A percentile compares a stretch with the other conserved stretches of the same genome.
These are phyloP conservation scores for Coprinopsis strossmayeri DNA, from an alignment of 768 basidiomycete genomes.

Conservation along the genomic window DNA sequence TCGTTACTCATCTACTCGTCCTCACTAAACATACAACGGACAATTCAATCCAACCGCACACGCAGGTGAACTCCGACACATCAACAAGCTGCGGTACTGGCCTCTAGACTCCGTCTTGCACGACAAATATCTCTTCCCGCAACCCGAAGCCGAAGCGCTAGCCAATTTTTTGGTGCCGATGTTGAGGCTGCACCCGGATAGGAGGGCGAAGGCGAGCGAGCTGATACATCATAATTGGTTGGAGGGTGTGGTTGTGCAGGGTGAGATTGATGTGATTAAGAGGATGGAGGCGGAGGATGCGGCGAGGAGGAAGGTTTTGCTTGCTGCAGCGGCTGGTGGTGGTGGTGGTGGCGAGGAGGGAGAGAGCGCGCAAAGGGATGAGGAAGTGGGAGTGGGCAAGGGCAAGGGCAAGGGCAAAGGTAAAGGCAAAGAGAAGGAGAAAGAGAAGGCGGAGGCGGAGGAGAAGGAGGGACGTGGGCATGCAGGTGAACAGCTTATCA, in stretches of 20 bases:
- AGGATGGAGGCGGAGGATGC: conserved; percentile 51
- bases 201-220: conserved; percentile 83
- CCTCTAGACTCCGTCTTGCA: conserved; percentile 74
- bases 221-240: conserved; percentile 85
- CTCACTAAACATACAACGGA: background rate
- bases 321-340: too few species aligned
- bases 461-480: background rate
- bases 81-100: conserved; percentile 92
- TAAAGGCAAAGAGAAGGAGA: too few species aligned
- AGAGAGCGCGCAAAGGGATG: conserved; percentile 26
- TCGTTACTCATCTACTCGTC: background rate
- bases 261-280: conserved; percentile 79
- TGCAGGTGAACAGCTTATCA: background rate
- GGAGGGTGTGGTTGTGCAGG: conserved; percentile 78
- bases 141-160: conserved; percentile 74
- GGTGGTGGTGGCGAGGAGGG: conserved; percentile 35
- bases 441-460: background rate
- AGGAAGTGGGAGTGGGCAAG: background rate
- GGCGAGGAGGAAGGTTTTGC: background rate
- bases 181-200: conserved; percentile 84
- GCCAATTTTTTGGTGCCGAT: conserved; percentile 82
- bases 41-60: background rate
- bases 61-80: conserved; percentile 80
- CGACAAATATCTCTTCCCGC: conserved; percentile 94
- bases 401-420: too few species aligned